phyloP scores from a whole-genome alignment of 208 protist species.

The Leishmania major region DNA sequence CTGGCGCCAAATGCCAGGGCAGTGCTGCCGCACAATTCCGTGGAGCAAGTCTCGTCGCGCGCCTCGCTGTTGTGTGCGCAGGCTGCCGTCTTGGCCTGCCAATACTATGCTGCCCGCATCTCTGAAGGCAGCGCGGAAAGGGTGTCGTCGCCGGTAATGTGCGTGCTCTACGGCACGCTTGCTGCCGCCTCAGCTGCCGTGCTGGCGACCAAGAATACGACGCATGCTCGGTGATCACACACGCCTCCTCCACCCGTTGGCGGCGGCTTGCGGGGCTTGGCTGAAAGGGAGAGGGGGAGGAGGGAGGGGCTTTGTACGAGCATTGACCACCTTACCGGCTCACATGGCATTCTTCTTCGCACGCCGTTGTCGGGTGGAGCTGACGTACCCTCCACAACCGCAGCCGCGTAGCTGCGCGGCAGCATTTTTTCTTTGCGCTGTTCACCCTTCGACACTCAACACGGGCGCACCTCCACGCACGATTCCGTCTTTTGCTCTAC shows the following conservation, averaged over 20 bases:
- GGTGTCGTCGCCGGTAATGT: slow-evolving; percentile 3
- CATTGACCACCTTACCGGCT: no score
- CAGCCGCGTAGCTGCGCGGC: background rate
- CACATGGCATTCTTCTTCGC: background rate
- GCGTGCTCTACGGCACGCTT: background rate
- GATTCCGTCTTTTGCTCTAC: background rate
- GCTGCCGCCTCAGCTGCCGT: slow-evolving; percentile 1
- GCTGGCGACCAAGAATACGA: slow-evolving; percentile 7
- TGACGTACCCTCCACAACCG: background rate
- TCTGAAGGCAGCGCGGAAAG: slow-evolving; percentile 12
- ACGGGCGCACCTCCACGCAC: background rate
- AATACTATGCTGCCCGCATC: slow-evolving; percentile 26
- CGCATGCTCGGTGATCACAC: background rate
- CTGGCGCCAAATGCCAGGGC: background rate
- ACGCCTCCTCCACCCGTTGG: no score
- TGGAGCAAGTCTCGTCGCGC: slow-evolving; percentile 7
- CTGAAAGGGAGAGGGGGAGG: background rate
- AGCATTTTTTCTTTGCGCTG: background rate
- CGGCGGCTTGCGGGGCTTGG: background rate
- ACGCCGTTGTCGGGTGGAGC: background rate
- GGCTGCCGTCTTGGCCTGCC: slow-evolving; percentile 8
- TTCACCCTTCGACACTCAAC: background rate
- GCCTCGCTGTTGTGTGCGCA: slow-evolving; percentile 9
- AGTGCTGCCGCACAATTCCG: background rate
- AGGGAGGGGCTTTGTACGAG: background rate